Base-by-base conservation (phyloP, 768 basidiomycete species). In the Mycena vulgaris region DNA sequence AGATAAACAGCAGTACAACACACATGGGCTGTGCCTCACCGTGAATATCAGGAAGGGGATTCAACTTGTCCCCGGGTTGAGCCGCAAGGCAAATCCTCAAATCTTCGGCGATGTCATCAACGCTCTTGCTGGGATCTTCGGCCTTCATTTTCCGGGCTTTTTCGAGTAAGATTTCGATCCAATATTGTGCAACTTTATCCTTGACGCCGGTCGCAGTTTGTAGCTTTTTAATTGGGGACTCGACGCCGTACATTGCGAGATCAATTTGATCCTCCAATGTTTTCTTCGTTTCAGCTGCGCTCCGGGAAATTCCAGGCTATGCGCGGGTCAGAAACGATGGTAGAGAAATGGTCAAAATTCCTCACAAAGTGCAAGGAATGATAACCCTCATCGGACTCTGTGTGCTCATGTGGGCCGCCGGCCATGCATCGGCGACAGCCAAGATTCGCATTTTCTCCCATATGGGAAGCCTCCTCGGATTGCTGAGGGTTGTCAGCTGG, bases 401-500 rank as follows among this genome's bases (percentile, higher is more conserved):
- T 57, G 8, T 40, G 57, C 19, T 53, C n/a, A 21, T 63, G 31
- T 13, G 51, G 30, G 0, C 75, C 70, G 23, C 75, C 73, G 9
- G 51, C 58, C 13, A 65, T 48, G 25, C 73, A 75, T 0, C 33
- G 45, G 25, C 67, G 72, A 31, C 73, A 75, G n/a, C 58, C 57
- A 21, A 25, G 49, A 31, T 74, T 75, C 0, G 55, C 63, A 16
- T 68, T 58, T 3, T 58, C 57, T 0, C 70, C 70, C 58, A 74
- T 72, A 40, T 74, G 73, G 5, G 69, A 71, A 4, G 66, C 49
- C 31, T 71, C 66, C 35, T 75, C 75, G 4, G 75, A 68, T 49
- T 74, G 73, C 31, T 74, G 72, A 7, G 75, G 75, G 30, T 75
- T 75, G 31, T 75, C 75, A n/a, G 70, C 73, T 6, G 70, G 70